A percentile compares a stretch with the other conserved stretches of the same genome.
Conservation (phyloP, 78 protist genomes). For the Dictyostelium intermedium region DNA sequence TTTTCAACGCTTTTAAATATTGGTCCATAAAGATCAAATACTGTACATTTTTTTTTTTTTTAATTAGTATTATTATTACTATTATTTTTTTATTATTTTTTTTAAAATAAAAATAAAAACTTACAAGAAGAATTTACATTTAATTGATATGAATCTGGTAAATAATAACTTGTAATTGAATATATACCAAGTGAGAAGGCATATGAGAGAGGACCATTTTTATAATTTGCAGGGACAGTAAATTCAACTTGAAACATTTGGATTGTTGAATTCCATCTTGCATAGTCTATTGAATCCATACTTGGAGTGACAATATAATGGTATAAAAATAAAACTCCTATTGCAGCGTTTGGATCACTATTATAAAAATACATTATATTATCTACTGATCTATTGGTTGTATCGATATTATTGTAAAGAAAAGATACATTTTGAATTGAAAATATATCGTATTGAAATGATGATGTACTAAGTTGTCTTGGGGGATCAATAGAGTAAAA, state of each 20-base stretch:
- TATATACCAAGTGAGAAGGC: neutral
- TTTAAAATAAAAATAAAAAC: neutral
- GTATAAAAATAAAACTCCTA: neutral
- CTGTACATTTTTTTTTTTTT: neutral
- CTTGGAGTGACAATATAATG: neutral
- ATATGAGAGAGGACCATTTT: neutral
- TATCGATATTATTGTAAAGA: neutral
- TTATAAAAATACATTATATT: neutral
- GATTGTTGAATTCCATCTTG: neutral
- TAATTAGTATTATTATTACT: neutral
- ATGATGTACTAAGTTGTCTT: neutral
- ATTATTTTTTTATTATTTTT: too few relatives aligned
- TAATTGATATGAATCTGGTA: neutral
- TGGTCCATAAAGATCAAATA: neutral
- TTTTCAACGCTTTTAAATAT: neutral
- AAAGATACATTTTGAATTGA: neutral
- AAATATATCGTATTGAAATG: neutral
- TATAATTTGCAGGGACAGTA: neutral
- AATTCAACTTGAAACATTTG: neutral
- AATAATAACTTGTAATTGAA: neutral
- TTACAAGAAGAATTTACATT: neutral
- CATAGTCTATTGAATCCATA: neutral
- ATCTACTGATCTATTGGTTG: neutral
- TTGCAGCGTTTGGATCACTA: neutral
- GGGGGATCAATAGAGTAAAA: neutral